Evolutionary conservation across 768 basidiomycete species (phyloP), one percentile per base, ranked within the genome.

Genomic region (Lentinula lateritia): DNA sequence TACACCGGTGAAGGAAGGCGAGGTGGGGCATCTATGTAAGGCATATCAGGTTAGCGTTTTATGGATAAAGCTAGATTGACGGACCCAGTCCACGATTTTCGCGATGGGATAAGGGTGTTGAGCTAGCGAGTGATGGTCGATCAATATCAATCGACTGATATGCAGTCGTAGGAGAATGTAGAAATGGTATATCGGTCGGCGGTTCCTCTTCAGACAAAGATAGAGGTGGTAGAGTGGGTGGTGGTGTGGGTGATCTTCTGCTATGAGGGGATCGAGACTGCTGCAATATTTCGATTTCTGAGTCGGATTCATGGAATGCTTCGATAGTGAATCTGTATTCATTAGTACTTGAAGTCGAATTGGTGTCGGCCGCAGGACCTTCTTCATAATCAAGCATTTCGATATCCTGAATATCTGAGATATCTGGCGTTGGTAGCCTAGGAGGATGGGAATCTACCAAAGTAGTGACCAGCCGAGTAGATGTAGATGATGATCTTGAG

Each of bases 301-400:
- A 75, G 66, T 86, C 82, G 62, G 85, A 84, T 34, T 77, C 75
- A 70, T 77, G 80, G 64, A 84, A 83, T 36, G 82, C 78, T 38
- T 82, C 81, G 23, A 85, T 62, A 0, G 82, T 78, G 15, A 75
- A 65, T 20, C 80, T 76, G 41, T 80, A 75, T 36, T 69, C 65
- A 15, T 82, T 79, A 41, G 15, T 63, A 50, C 34, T 43, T 34
- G 66, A 46, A 7, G 61, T 18, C 6, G 69, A 53, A 20, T 53
- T 66, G 7, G 67, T 62, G 13, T 28, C 20, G n/a, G 64, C 34
- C 32, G 71, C 71, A 48, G 64, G 66, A 36, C 66, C 66, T 39
- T 62, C 59, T 32, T 64, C 68, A 63, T 77, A 75, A 63, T 81
- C 80, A 23, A 77, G 68, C 83, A 85, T 83, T 50, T 80, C 80